phyloP scores from a whole-genome alignment of 2,329 filamentous ascomycete species.

The Rugonectria rugulosa region DNA sequence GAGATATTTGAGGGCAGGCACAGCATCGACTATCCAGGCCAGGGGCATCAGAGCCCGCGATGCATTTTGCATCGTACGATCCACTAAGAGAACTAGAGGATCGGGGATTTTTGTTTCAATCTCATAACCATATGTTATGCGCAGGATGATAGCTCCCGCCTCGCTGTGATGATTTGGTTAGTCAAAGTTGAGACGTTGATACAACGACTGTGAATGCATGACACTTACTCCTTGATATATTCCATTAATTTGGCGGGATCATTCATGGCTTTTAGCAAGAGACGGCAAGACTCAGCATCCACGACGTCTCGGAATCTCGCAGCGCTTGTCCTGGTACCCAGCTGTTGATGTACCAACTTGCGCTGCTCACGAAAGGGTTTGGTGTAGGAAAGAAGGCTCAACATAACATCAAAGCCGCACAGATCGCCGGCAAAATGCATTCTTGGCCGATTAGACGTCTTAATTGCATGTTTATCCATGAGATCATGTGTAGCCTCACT shows the following conservation, averaged over 20 bases:
- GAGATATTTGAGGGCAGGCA: conserved; percentile 42
- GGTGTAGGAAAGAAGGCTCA: conserved; percentile 28
- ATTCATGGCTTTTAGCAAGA: conserved; percentile 32
- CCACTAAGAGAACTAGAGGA: conserved; percentile 40
- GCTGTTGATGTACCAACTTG: conserved; percentile 41
- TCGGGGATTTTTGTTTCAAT: conserved; percentile 41
- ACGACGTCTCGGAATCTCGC: conserved; percentile 33
- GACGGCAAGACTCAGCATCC: conserved; percentile 37
- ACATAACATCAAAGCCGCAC: conserved; percentile 32
- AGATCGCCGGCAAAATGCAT: conserved; percentile 32
- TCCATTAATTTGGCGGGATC: conserved; percentile 29
- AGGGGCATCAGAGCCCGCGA: conserved; percentile 39
- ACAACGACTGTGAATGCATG: not conserved
- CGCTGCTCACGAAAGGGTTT: conserved; percentile 32
- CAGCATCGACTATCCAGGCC: conserved; percentile 44
- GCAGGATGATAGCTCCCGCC: conserved; percentile 38
- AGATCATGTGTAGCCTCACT: conserved; percentile 45
- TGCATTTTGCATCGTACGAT: conserved; percentile 41
- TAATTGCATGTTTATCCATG: conserved; percentile 44
- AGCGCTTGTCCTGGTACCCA: conserved; percentile 35
- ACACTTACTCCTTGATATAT: conserved; percentile 40
- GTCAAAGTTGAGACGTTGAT: not conserved
- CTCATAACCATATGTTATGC: conserved; percentile 43
- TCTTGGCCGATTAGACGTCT: conserved; percentile 42
- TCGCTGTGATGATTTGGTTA: conserved; percentile 28